Base-by-base conservation (phyloP, 306 rosid species). In the Quercus berberidifolia region DNA sequence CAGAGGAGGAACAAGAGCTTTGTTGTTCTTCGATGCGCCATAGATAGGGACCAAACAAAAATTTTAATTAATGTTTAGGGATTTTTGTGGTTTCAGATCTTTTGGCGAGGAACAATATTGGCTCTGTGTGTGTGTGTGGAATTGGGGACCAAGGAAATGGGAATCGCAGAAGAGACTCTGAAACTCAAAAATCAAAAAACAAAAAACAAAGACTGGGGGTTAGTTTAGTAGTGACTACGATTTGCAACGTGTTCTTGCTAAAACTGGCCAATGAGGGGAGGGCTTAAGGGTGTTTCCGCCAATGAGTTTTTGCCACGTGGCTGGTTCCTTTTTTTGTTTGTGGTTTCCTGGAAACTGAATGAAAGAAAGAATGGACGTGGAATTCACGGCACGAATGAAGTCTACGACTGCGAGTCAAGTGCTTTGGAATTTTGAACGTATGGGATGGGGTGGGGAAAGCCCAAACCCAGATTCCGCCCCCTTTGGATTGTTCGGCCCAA, bases 1-100 rank as follows among this genome's bases (percentile, higher is more conserved):
- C 80, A 91, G 14, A 90, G 62, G 69, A 91, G 62, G 78, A 92
- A 84, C 33, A 91, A 7, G 4, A 49, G 69, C 82, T 81, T 86
- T 23, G 83, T 70, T 76, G 83, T 58, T 76, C 88, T 85, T 64
- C 86, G 92, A 80, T 82, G 88, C 88, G 99, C 95, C 98, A 94
- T 94, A 54, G 84, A 85, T 76, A 51, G 60, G 43, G 51, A 49
- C 14, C 54, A 49, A 11, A 49, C 14, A 49, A 12, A 49, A 10
- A 12, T 49, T 7, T 41, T 41, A 41, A 8, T 41, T 20, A 25
- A 64, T 20, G 69, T 75, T 49, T 14, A 55, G 19, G 82, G 79
- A 4, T 85, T 88, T 20, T 41, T 7, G 9, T 58, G 57, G 18
- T 46, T 69, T 63, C 69, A 63, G 69, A 63, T 63, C 20, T 63